phyloP scores from a whole-genome alignment of 2,329 filamentous ascomycete genomes.

The Ophiostoma sp. region DNA sequence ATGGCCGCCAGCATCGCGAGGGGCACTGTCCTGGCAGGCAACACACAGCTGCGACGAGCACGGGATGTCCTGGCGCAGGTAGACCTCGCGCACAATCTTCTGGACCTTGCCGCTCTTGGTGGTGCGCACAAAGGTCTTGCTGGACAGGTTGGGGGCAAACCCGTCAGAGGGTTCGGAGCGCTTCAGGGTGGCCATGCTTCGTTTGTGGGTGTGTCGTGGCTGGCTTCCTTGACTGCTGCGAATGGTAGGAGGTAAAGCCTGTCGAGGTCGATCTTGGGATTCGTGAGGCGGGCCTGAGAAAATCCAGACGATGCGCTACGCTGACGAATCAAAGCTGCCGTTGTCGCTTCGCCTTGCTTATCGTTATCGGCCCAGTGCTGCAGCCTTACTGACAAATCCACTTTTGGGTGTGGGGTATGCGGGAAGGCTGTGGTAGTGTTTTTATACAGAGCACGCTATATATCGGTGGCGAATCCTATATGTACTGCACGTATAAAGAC shows the following conservation, averaged over 20 bases:
- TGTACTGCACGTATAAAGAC: background rate
- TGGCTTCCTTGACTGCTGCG: background rate
- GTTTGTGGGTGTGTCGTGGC: background rate
- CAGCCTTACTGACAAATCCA: conserved; percentile 5
- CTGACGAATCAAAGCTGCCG: conserved; percentile 25
- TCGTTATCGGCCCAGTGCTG: conserved; percentile 24
- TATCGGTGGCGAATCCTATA: background rate
- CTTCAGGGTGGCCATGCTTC: conserved; percentile 60
- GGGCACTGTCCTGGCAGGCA: conserved; percentile 66
- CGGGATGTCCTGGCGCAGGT: conserved; percentile 92
- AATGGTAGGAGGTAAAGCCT: background rate
- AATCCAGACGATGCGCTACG: conserved; percentile 24
- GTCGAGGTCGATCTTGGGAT: background rate
- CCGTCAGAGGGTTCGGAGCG: conserved; percentile 45
- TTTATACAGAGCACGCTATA: background rate
- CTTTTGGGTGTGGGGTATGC: background rate
- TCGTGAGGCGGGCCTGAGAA: conserved; percentile 11
- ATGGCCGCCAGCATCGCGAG: conserved; percentile 71
- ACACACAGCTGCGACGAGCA: conserved; percentile 89
- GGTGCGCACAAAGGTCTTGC: conserved; percentile 92
- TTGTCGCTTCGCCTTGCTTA: conserved; percentile 21
- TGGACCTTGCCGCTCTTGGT: conserved; percentile 96
- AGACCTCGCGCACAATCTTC: conserved; percentile 96
- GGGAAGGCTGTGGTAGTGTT: background rate
- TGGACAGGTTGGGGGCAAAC: conserved; percentile 70